Conservation (phyloP, 148 eudicot species). For the Rhododendron vialii region DNA sequence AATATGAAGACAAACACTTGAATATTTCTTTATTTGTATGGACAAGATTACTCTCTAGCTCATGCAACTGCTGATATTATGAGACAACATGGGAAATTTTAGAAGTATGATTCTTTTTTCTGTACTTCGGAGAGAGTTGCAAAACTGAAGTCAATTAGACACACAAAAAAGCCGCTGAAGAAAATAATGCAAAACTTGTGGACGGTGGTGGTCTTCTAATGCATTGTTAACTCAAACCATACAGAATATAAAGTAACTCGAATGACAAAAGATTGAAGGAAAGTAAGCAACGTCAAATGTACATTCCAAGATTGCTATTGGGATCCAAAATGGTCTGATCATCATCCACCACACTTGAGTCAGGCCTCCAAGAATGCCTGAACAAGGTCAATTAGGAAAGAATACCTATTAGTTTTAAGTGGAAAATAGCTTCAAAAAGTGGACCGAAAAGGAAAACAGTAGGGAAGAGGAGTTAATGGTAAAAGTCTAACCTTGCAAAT, state of each 20-base stretch:
- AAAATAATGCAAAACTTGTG: not conserved
- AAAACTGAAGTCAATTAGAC: not conserved
- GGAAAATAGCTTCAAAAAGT: not conserved
- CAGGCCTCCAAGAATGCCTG: slow-evolving; percentile 72
- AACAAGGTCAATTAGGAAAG: slow-evolving; percentile 6
- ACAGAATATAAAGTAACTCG: slow-evolving; percentile 52
- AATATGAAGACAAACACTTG: not conserved
- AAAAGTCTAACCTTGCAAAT: slow-evolving; percentile 55
- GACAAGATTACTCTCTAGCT: not conserved
- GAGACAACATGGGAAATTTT: not conserved
- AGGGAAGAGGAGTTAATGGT: not conserved
- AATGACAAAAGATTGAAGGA: slow-evolving; percentile 69
- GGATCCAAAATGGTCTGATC: slow-evolving; percentile 90
- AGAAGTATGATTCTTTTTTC: not conserved
- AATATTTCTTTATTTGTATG: not conserved
- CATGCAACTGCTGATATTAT: not conserved
- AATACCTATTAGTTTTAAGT: not conserved
- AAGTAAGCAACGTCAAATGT: slow-evolving; percentile 75
- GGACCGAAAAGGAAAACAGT: not conserved
- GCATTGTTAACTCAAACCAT: not conserved
- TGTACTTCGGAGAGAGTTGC: not conserved
- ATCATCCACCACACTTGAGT: slow-evolving; percentile 66
- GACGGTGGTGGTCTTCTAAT: not conserved
- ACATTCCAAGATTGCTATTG: slow-evolving; percentile 72
- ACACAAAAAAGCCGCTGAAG: not conserved